A percentile compares a stretch with the other conserved stretches of the same genome.
phyloP scores from a whole-genome alignment of 31 red algal species.

The Asparagopsis taxiformis region DNA sequence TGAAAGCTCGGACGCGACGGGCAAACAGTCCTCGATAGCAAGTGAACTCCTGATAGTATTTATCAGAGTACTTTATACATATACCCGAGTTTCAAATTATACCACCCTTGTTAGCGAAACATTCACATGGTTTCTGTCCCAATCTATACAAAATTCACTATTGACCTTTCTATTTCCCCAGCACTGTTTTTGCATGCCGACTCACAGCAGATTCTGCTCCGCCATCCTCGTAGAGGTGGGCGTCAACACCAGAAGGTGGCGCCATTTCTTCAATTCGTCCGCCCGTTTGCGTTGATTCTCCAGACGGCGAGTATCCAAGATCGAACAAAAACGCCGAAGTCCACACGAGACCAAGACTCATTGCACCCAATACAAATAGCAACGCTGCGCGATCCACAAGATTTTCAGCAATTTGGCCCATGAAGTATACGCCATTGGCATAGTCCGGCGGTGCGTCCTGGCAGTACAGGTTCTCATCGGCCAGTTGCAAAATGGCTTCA shows the following conservation, averaged over 20 bases:
- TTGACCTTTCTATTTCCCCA: neutral
- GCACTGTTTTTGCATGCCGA: neutral
- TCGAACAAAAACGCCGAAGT: conserved; percentile 36
- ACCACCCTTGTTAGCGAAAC: too few species aligned
- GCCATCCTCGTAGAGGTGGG: conserved; percentile 40
- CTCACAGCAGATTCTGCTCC: conserved; percentile 8
- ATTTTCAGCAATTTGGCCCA: conserved; percentile 58
- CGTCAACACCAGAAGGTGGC: conserved; percentile 55
- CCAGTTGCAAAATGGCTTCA: conserved; percentile 7
- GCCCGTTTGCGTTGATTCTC: conserved; percentile 1
- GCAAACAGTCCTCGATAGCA: conserved; percentile 3
- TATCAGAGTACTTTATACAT: too few species aligned
- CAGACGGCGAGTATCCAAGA: conserved; percentile 44
- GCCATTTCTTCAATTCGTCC: neutral
- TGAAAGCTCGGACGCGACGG: conserved; percentile 6
- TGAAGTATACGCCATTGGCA: conserved; percentile 43
- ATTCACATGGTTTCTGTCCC: too few species aligned
- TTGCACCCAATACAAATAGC: conserved; percentile 50
- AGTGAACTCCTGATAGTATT: too few species aligned
- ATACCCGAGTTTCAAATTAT: too few species aligned
- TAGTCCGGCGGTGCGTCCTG: conserved; percentile 17
- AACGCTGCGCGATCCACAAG: conserved; percentile 63
- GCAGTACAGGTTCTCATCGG: conserved; percentile 31
- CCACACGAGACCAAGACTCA: conserved; percentile 44
- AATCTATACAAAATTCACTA: neutral